Evolutionary conservation across 1,139 yeast genomes (phyloP).

Genomic region (Taphrina populina): DNA sequence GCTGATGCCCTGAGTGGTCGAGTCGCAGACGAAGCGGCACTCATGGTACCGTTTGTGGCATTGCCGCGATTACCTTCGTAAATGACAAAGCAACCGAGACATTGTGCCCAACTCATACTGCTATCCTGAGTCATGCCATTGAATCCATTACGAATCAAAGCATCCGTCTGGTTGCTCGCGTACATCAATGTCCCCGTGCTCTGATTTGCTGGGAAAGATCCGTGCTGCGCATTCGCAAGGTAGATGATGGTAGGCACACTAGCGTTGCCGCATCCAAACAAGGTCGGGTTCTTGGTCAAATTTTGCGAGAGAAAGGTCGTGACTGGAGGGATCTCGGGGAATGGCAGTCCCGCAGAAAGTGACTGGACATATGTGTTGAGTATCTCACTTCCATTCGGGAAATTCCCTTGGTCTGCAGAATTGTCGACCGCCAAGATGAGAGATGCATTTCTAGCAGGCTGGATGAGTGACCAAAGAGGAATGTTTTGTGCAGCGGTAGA

Average conservation of each 20-base stretch:
- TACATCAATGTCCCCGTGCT: conserved; percentile 68
- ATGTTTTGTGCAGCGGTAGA: conserved; percentile 70
- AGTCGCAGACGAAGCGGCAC: not conserved
- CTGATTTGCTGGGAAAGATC: conserved; percentile 63
- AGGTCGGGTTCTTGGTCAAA: conserved; percentile 51
- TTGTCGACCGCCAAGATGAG: conserved; percentile 80
- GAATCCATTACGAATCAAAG: conserved; percentile 75
- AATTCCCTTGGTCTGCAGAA: conserved; percentile 67
- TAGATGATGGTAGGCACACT: conserved; percentile 74
- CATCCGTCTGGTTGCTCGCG: conserved; percentile 57
- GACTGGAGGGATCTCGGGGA: conserved; percentile 74
- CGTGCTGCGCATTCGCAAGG: conserved; percentile 71
- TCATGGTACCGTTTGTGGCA: conserved; percentile 3
- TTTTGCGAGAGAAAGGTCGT: conserved; percentile 59
- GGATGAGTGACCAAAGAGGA: conserved; percentile 78
- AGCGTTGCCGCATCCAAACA: conserved; percentile 73
- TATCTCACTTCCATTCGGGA: conserved; percentile 66
- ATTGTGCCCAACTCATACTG: conserved; percentile 66
- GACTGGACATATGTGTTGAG: conserved; percentile 62
- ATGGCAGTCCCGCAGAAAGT: conserved; percentile 61
- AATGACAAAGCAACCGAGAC: conserved; percentile 86
- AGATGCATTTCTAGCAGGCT: conserved; percentile 67
- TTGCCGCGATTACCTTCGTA: conserved; percentile 45
- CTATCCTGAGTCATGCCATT: conserved; percentile 72
- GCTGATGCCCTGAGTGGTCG: not conserved